A percentile compares a stretch with the other conserved stretches of the same genome.
Evolutionary conservation across 1,139 yeast species (phyloP).

Genomic region (Kurtzmaniella quercitrusa): DNA sequence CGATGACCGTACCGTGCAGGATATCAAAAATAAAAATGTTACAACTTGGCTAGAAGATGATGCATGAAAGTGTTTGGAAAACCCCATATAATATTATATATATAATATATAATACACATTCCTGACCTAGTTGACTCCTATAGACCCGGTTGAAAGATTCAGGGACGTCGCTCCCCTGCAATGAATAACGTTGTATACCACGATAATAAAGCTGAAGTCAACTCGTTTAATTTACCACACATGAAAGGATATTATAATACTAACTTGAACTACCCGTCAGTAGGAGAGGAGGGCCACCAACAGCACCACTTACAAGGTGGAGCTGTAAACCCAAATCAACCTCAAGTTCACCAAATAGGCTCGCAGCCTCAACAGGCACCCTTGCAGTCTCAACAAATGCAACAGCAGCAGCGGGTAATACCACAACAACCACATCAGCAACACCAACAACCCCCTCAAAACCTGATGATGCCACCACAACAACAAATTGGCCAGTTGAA

Average conservation of each 20-base stretch:
- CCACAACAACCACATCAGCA: constrained; percentile 1
- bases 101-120: neutral
- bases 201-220: constrained; percentile 3
- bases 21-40: neutral
- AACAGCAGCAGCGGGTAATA: neutral
- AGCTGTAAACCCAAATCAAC: neutral
- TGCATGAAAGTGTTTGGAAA: neutral
- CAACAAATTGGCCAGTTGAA: constrained; percentile 3
- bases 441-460: neutral
- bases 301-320: constrained; percentile 1
- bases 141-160: neutral
- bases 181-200: constrained; percentile 6
- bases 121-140: neutral
- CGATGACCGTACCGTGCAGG: constrained; percentile 6
- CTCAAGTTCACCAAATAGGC: neutral
- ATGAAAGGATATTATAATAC: constrained; percentile 4
- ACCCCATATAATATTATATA: neutral
- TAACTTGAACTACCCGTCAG: constrained; percentile 6
- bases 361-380: neutral
- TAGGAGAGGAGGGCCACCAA: constrained; percentile 4
- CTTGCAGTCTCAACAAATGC: neutral
- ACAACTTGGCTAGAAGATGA: constrained; percentile 1
- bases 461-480: constrained; percentile 4
- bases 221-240: constrained; percentile 2
- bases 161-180: constrained; percentile 1